Evolutionary conservation across 1,139 yeast species (phyloP), one percentile per base, ranked within the genome.

Genomic region (Magnusiomyces tetraspermus): DNA sequence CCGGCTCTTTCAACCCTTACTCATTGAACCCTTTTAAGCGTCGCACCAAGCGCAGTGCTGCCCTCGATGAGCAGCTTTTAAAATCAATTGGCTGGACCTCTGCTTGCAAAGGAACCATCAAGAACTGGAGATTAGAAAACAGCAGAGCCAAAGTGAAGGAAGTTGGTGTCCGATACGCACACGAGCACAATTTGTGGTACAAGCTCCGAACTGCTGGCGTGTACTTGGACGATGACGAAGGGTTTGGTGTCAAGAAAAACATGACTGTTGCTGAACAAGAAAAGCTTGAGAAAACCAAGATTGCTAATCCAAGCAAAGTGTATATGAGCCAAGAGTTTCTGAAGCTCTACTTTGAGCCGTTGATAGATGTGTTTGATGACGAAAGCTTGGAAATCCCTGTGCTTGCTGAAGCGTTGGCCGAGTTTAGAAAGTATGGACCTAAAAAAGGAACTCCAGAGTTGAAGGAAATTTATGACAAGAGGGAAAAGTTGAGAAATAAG

Each of bases 51-150:
- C 43, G 43, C 31, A 23, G 26, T 3, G 21, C 11, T 4, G 6
- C 3, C 11, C 17, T 38, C 5, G 38, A 36, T 17, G 59, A 64
- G 22, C 88, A 85, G 23, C 75, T 76, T 59, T 76, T 92, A 61
- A 64, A 82, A 48, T 70, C 70, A 11, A 72, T 89, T 61, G 97
- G 97, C 47, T 92, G 97, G 97, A 88, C 96, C 23, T 95, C 96
- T 51, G 77, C 94, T 24, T 84, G 82, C 68, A 82, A 82, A 62
- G 85, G 84, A 19, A 76, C 83, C 23, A 72, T 80, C 30, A 83
- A 80, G 45, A 90, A 82, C 59, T 92, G 84, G 76, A 79, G 78
- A 62, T 86, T 83, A 56, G 76, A 72, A 62, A 85, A 81, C 75
- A 40, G 50, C 19, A 45, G 45, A 5, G n/a, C 37, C 19, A 50